These are phyloP conservation scores for Pyrenula massariospora DNA, from an alignment of 495 filamentous ascomycete species.

Conservation along the genomic window DNA sequence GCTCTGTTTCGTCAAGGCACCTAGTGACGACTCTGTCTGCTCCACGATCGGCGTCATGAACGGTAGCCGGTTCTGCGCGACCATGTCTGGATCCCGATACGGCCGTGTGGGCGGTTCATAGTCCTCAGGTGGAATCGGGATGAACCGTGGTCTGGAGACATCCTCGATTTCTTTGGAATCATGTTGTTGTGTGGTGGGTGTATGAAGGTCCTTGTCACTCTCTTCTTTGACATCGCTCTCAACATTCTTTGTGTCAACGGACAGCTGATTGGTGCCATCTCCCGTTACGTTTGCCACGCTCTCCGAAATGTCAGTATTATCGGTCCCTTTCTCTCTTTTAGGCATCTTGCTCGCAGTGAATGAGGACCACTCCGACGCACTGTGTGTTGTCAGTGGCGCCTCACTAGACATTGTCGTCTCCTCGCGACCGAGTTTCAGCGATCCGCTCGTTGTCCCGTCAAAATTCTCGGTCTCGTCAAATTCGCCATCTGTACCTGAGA, in stretches of 20 bases:
- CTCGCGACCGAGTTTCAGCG: constrained; percentile 10
- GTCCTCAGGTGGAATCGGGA: constrained; percentile 71
- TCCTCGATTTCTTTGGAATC: constrained; percentile 5
- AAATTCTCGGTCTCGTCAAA: constrained; percentile 41
- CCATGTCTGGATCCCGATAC: constrained; percentile 62
- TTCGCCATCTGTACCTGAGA: constrained; percentile 50
- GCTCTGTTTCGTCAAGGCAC: constrained; percentile 39
- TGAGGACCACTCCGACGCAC: constrained; percentile 73
- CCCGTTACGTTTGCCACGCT: neutral
- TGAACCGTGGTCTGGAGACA: constrained; percentile 32
- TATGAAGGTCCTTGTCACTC: constrained; percentile 20
- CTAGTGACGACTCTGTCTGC: constrained; percentile 77
- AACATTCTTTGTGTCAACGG: constrained; percentile 1
- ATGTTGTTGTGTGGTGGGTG: constrained; percentile 23
- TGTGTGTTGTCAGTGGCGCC: constrained; percentile 38
- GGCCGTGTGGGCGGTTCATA: constrained; percentile 63
- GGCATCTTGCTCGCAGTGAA: constrained; percentile 65
- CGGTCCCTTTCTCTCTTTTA: neutral
- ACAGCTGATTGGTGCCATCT: constrained; percentile 8
- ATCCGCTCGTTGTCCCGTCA: constrained; percentile 27
- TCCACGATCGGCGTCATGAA: constrained; percentile 99
- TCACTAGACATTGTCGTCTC: constrained; percentile 21
- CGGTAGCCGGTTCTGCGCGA: constrained; percentile 76
- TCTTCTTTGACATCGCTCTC: constrained; percentile 7
- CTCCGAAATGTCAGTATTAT: neutral